Evolutionary conservation across 306 rosid species (phyloP).

Genomic region (Pyrus pyrifolia): DNA sequence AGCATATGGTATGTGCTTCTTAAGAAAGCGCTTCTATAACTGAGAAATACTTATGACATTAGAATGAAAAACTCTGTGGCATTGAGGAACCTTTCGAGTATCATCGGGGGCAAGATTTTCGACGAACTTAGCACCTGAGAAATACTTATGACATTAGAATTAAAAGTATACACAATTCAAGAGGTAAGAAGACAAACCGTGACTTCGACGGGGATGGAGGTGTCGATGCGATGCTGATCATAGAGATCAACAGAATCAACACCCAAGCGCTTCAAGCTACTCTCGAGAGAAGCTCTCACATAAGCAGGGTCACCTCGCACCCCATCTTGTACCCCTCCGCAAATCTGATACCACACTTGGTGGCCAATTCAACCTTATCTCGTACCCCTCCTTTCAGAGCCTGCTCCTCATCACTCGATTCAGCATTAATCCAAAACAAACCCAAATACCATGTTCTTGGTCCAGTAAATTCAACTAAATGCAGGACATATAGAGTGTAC

Average conservation of each 20-base stretch:
- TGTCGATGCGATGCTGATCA: constrained; percentile 62
- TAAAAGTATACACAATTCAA: background rate
- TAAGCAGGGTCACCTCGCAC: constrained; percentile 46
- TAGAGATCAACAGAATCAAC: constrained; percentile 60
- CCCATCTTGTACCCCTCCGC: constrained; percentile 18
- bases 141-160: no score
- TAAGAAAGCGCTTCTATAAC: background rate
- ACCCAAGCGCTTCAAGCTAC: constrained; percentile 55
- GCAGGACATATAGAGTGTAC: no score
- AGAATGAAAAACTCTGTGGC: background rate
- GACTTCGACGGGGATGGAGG: constrained; percentile 60
- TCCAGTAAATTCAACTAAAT: background rate
- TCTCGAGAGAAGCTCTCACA: constrained; percentile 59
- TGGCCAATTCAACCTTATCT: constrained; percentile 43
- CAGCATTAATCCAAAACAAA: background rate
- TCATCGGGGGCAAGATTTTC: constrained; percentile 26
- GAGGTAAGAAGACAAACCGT: constrained; percentile 28
- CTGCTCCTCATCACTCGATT: constrained; percentile 1
- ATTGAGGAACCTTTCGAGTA: constrained; percentile 38
- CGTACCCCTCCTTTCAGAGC: constrained; percentile 34
- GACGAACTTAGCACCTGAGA: constrained; percentile 30
- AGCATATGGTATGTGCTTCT: background rate
- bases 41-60: background rate
- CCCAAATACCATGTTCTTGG: background rate
- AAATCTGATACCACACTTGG: constrained; percentile 34